phyloP scores from a whole-genome alignment of 768 basidiomycete species.

The Collybiopsis confluens region DNA sequence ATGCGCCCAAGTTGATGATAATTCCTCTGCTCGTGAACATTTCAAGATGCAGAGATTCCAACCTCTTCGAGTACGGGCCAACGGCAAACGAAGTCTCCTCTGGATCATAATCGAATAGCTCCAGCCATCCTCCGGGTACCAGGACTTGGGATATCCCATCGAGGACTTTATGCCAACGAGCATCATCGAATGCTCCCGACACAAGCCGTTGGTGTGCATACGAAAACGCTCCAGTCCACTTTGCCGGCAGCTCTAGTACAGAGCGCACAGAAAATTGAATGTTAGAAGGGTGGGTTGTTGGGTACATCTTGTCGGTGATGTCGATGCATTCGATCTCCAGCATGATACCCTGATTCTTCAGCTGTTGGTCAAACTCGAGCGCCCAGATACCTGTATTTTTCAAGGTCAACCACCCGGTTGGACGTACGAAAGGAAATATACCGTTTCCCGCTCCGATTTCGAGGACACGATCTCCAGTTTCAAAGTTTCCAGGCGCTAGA shows the following conservation, averaged over 20 bases:
- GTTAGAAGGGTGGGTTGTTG: not conserved
- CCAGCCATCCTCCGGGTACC: not conserved
- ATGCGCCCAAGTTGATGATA: not conserved
- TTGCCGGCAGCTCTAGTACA: not conserved
- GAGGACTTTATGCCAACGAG: not conserved
- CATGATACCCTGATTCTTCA: not conserved
- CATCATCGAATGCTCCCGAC: not conserved
- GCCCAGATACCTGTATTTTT: conserved; percentile 2
- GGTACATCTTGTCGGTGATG: not conserved
- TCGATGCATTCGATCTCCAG: conserved; percentile 1
- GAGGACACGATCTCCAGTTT: not conserved
- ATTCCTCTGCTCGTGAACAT: not conserved
- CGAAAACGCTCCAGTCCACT: not conserved
- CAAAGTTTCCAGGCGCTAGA: not conserved
- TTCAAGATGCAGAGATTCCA: not conserved
- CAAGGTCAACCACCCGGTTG: no score
- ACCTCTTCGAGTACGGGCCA: not conserved
- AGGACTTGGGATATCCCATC: not conserved
- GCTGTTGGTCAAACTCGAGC: not conserved
- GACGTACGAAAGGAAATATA: not conserved
- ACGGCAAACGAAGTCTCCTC: not conserved
- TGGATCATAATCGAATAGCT: not conserved
- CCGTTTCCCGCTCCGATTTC: conserved; percentile 1
- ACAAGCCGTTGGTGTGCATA: not conserved
- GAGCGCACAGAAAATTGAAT: not conserved